phyloP scores from a whole-genome alignment of 148 eudicot species.

The Rhododendron ovatum region DNA sequence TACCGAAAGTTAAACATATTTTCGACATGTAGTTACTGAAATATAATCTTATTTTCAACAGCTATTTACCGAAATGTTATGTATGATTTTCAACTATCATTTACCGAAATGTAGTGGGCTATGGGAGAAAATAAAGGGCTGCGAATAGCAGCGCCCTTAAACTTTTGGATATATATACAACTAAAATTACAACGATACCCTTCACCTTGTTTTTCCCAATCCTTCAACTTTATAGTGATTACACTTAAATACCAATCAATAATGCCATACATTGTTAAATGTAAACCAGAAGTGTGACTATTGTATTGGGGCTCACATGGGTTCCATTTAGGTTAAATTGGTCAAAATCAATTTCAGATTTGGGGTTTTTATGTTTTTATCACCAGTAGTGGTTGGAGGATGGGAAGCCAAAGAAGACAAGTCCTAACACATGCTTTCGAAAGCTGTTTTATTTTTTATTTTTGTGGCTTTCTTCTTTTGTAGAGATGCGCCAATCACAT shows the following conservation, averaged over 20 bases:
- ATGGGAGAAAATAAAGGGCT: too few species aligned
- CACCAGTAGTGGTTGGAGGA: not conserved
- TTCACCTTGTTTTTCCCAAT: not conserved
- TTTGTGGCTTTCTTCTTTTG: not conserved
- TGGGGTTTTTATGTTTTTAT: not conserved
- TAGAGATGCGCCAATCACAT: not conserved
- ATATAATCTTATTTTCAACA: too few species aligned
- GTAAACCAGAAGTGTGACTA: not conserved
- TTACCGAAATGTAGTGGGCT: too few species aligned
- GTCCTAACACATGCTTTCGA: not conserved
- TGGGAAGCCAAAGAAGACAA: not conserved
- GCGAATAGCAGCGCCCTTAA: too few species aligned
- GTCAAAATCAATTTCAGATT: not conserved
- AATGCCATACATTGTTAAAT: not conserved
- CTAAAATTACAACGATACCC: not conserved
- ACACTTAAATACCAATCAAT: too few species aligned
- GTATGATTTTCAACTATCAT: too few species aligned
- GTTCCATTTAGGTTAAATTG: not conserved
- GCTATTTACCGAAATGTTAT: too few species aligned
- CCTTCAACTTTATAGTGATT: too few species aligned
- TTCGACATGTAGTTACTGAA: too few species aligned
- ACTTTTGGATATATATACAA: too few species aligned
- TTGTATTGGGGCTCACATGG: not conserved
- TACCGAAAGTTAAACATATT: too few species aligned
- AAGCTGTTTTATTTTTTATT: too few species aligned